Conservation (phyloP, 345 rosid species). For the Syzygium jambos region DNA sequence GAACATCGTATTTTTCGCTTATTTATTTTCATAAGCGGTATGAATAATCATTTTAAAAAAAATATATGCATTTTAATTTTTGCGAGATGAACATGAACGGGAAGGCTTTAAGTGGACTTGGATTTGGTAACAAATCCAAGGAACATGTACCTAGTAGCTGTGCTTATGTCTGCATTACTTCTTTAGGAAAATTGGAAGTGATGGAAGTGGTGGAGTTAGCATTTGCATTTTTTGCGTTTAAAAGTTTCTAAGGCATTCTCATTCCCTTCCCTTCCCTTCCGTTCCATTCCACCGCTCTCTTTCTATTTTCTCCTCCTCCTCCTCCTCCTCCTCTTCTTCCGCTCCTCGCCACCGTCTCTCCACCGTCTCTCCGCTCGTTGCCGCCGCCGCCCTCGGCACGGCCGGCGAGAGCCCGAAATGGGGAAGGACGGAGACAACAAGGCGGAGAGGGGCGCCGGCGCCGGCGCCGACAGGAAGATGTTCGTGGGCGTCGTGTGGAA, state of each 20-base stretch:
- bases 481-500: slow-evolving; percentile 44
- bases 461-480: slow-evolving; percentile 26
- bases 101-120: fast-evolving
- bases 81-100: neutral
- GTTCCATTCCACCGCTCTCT: neutral
- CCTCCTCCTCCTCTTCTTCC: neutral
- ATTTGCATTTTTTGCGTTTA: neutral
- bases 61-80: fast-evolving
- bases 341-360: neutral
- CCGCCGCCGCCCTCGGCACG: neutral
- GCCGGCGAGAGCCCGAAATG: slow-evolving; percentile 10
- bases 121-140: neutral
- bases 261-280: too few species aligned
- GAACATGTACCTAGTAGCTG: neutral
- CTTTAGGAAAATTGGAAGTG: neutral
- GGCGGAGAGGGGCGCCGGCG: slow-evolving; percentile 1
- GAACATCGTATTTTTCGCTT: too few species aligned
- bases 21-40: neutral
- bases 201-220: neutral
- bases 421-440: slow-evolving; percentile 21
- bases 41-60: neutral
- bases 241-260: too few species aligned
- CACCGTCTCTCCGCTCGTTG: neutral
- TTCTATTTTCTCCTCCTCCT: neutral
- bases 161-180: neutral